Evolutionary conservation across 139 green algal genomes (phyloP), one percentile per base, ranked within the genome.

Genomic region (Astrephomene gubernaculifera): DNA sequence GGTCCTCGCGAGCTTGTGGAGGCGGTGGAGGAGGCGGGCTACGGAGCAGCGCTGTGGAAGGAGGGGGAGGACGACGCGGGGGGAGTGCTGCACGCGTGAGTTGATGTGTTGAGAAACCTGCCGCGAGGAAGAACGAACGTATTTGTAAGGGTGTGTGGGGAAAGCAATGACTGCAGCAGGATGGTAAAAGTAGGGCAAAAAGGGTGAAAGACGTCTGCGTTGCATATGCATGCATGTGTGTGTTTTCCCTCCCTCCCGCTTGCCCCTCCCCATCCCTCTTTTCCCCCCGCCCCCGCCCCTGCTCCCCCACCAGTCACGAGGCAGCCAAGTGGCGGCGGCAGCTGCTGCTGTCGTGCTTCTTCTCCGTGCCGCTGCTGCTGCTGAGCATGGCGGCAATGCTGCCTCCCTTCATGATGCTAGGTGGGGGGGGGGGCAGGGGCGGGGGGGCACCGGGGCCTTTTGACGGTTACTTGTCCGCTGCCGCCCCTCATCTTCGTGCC

Each of bases 1-100:
- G 96, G 96, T 0, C 93, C 96, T 0, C 86, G 96, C 1, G 82
- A 92, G 41, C 67, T 98, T 2, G 86, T 98, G 19, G 88, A 87
- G 39, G 91, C 92, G 1, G 82, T 98, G 25, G 87, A 93, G 38
- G 90, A 92, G 2, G 87, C 78, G 2, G 95, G 90, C 29, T 94
- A 87, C 89, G 86, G 88, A 7, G 87, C 79, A 19, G 36, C 72
- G 39, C 70, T 87, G 52, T 90, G 85, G 83, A 87, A 87, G 43
- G 74, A 52, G 29, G 64, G 63, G 22, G 65, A 78, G 0, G 82
- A 87, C 68, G 80, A 86, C 52, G 68, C 68, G 22, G 80, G 68
- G 3, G 68, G 41, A 8, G 36, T 68, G 2, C 67, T 79, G 52
- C 68, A 80, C 38, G 39, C 35, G 80, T 79, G 67, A 79, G 80